A percentile compares a stretch with the other conserved stretches of the same genome.
These are phyloP conservation scores for Chrysoporthe puriensis DNA, from an alignment of 2,329 filamentous ascomycete species.

Conservation along the genomic window DNA sequence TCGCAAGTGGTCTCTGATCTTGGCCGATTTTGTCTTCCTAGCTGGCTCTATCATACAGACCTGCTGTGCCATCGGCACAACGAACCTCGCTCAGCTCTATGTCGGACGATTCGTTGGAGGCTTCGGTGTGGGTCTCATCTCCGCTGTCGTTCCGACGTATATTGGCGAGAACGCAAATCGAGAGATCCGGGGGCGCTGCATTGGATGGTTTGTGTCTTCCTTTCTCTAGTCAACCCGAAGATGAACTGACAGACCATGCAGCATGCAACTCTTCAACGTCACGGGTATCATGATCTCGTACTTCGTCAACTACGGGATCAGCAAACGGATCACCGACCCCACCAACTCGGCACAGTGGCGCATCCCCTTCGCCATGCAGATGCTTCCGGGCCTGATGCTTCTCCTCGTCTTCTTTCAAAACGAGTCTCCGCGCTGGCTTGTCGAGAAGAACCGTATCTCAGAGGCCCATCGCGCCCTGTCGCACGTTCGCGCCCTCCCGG, in stretches of 20 bases:
- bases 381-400: constrained; percentile 44
- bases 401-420: constrained; percentile 41
- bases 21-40: constrained; percentile 22
- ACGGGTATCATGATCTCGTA: constrained; percentile 28
- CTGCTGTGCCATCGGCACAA: constrained; percentile 22
- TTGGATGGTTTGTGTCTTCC: constrained; percentile 22
- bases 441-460: constrained; percentile 43
- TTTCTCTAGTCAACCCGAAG: not conserved
- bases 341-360: constrained; percentile 41
- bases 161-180: constrained; percentile 27
- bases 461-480: constrained; percentile 43
- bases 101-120: constrained; percentile 27
- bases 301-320: constrained; percentile 29
- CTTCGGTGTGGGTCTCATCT: constrained; percentile 28
- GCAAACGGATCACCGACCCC: constrained; percentile 23
- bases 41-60: constrained; percentile 23
- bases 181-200: constrained; percentile 27
- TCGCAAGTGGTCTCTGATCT: constrained; percentile 24
- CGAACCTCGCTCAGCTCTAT: constrained; percentile 24
- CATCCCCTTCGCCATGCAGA: constrained; percentile 48
- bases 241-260: constrained; percentile 4
- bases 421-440: constrained; percentile 45
- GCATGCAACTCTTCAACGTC: constrained; percentile 29
- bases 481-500: constrained; percentile 53
- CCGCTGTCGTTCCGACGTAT: constrained; percentile 27